phyloP scores from a whole-genome alignment of 164 flowering plant species.

The Hamamelis virginiana region DNA sequence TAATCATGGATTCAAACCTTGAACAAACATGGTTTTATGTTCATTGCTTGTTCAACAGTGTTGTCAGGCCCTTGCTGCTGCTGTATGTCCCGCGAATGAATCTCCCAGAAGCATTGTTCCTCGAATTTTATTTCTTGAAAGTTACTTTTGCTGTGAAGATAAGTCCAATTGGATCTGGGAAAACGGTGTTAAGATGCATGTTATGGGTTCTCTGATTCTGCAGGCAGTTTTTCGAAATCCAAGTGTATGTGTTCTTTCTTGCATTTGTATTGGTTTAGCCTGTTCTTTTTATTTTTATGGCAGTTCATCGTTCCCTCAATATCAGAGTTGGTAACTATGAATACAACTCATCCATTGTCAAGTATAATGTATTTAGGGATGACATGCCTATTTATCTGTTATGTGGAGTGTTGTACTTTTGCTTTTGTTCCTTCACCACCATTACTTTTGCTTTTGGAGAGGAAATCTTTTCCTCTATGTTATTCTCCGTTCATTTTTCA shows the following conservation, averaged over 20 bases:
- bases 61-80: slow-evolving; percentile 74
- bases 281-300: neutral
- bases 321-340: neutral
- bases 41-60: slow-evolving; percentile 48
- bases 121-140: slow-evolving; percentile 74
- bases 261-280: neutral
- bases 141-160: slow-evolving; percentile 52
- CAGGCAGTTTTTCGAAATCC: slow-evolving; percentile 67
- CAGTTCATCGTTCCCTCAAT: neutral
- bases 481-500: neutral
- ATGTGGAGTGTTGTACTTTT: too few species aligned
- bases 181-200: slow-evolving; percentile 59
- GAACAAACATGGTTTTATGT: slow-evolving; percentile 5
- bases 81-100: slow-evolving; percentile 54
- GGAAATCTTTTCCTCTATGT: too few species aligned
- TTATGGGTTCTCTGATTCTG: slow-evolving; percentile 82
- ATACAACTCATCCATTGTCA: neutral
- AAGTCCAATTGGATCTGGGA: slow-evolving; percentile 75
- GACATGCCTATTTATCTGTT: too few species aligned
- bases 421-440: neutral
- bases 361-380: neutral
- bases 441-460: neutral
- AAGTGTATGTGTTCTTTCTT: slow-evolving; percentile 51
- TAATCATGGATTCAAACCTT: too few species aligned
- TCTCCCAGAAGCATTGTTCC: slow-evolving; percentile 65